Evolutionary conservation across 2,329 filamentous ascomycete species (phyloP).

Genomic region (Apiospora hydei): DNA sequence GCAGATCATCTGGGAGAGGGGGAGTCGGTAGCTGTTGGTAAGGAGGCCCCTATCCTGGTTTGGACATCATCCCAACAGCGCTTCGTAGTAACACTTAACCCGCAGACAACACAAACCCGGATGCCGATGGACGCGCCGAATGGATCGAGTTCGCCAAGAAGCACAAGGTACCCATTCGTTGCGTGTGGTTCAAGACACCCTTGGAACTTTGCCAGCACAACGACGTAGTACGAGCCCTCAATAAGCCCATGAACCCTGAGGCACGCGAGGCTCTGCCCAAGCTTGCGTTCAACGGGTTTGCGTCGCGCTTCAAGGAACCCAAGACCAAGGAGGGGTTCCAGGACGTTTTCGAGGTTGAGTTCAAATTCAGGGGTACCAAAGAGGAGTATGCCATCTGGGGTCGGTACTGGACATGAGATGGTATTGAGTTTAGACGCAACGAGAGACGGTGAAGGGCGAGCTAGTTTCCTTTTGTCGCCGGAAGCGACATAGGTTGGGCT

Average conservation of each 20-base stretch:
- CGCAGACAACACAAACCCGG: conserved; percentile 94
- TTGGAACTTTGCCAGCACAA: conserved; percentile 82
- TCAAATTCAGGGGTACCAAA: conserved; percentile 74
- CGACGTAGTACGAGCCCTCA: conserved; percentile 79
- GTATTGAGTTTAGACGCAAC: background rate
- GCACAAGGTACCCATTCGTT: conserved; percentile 77
- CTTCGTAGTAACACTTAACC: background rate
- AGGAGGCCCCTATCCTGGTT: conserved; percentile 39
- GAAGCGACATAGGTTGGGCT: background rate
- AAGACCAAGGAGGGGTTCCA: conserved; percentile 79
- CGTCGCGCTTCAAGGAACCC: conserved; percentile 76
- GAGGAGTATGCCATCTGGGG: conserved; percentile 77
- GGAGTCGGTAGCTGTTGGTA: conserved; percentile 79
- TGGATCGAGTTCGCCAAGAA: conserved; percentile 81
- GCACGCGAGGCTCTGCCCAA: conserved; percentile 75
- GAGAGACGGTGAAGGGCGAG: too few relatives aligned
- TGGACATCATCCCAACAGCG: conserved; percentile 2
- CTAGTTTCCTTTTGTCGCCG: background rate
- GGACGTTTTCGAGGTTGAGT: conserved; percentile 78
- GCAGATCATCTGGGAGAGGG: conserved; percentile 68
- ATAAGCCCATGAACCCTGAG: conserved; percentile 78
- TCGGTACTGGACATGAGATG: conserved; percentile 73
- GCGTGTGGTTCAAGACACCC: conserved; percentile 82
- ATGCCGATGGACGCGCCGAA: conserved; percentile 75
- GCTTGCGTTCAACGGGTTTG: conserved; percentile 81